Evolutionary conservation across 495 filamentous ascomycete species (phyloP).

Genomic region (Elaphomyces granulatus): DNA sequence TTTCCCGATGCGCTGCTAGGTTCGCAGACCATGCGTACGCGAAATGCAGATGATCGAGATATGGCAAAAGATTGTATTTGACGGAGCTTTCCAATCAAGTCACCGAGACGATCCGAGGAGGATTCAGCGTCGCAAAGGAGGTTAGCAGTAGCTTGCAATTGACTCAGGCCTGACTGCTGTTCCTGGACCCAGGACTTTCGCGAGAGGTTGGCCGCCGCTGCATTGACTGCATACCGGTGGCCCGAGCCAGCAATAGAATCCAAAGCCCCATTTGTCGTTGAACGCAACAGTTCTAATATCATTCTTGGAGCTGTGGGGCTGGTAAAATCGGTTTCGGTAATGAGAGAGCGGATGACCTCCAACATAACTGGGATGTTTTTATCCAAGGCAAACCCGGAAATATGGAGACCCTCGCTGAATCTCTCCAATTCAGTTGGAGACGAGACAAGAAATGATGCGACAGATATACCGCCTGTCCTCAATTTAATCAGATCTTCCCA

Average conservation of each 20-base stretch:
- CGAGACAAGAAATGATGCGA: slow-evolving; percentile 62
- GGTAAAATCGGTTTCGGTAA: slow-evolving; percentile 81
- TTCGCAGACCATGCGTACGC: slow-evolving; percentile 79
- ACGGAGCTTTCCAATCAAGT: slow-evolving; percentile 75
- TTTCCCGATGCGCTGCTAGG: slow-evolving; percentile 52
- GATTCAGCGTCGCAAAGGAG: slow-evolving; percentile 41
- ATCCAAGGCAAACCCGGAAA: slow-evolving; percentile 77
- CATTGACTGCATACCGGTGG: slow-evolving; percentile 68
- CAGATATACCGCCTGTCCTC: slow-evolving; percentile 84
- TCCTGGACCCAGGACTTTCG: slow-evolving; percentile 55
- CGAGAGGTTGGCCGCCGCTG: slow-evolving; percentile 67
- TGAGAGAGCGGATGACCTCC: slow-evolving; percentile 60
- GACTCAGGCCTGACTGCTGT: slow-evolving; percentile 71
- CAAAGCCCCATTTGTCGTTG: slow-evolving; percentile 75
- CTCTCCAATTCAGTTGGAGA: slow-evolving; percentile 54
- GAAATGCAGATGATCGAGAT: slow-evolving; percentile 38
- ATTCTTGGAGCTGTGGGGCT: slow-evolving; percentile 62
- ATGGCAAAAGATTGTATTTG: slow-evolving; percentile 70
- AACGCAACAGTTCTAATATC: slow-evolving; percentile 73
- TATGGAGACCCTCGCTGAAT: slow-evolving; percentile 65
- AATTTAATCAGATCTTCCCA: slow-evolving; percentile 90
- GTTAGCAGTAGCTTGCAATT: slow-evolving; percentile 70
- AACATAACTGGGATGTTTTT: slow-evolving; percentile 84
- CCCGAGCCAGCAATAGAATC: slow-evolving; percentile 80
- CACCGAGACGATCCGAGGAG: slow-evolving; percentile 45